These are phyloP conservation scores for Tothia fuscella DNA, from an alignment of 2,329 filamentous ascomycete species.

Conservation along the genomic window DNA sequence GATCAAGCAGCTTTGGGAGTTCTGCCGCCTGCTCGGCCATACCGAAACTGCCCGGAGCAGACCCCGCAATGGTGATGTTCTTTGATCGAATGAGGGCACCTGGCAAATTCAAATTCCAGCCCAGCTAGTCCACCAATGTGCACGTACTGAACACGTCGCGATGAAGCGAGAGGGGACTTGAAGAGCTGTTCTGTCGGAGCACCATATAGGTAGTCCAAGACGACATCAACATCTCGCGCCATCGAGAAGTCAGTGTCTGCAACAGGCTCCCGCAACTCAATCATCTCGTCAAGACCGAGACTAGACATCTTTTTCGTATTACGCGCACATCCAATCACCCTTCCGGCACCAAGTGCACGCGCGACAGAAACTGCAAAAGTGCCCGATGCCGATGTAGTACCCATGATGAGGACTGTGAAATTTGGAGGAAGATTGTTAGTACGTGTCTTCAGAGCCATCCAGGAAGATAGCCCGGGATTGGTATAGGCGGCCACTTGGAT, in stretches of 20 bases:
- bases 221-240: conserved; percentile 37
- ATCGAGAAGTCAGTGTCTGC: conserved; percentile 36
- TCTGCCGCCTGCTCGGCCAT: not conserved
- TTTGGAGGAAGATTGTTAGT: conserved; percentile 26
- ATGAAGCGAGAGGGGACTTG: not conserved
- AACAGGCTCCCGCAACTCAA: conserved; percentile 30
- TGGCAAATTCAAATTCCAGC: not conserved
- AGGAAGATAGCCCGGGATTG: conserved; percentile 44
- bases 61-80: not conserved
- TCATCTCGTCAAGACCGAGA: conserved; percentile 31
- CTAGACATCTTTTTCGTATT: conserved; percentile 30
- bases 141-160: not conserved
- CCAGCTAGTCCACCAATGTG: not conserved
- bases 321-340: conserved; percentile 40
- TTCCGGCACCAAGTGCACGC: conserved; percentile 36
- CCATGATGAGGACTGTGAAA: conserved; percentile 41
- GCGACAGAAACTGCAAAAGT: conserved; percentile 38
- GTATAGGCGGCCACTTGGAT: conserved; percentile 39
- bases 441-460: conserved; percentile 44
- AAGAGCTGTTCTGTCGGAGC: not conserved
- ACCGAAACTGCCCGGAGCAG: not conserved
- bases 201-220: conserved; percentile 48
- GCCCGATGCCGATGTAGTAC: conserved; percentile 42
- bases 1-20: not conserved
- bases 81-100: not conserved